Conservation (phyloP, 192 early-diverging fungal species). For the Coemansia sp. region DNA sequence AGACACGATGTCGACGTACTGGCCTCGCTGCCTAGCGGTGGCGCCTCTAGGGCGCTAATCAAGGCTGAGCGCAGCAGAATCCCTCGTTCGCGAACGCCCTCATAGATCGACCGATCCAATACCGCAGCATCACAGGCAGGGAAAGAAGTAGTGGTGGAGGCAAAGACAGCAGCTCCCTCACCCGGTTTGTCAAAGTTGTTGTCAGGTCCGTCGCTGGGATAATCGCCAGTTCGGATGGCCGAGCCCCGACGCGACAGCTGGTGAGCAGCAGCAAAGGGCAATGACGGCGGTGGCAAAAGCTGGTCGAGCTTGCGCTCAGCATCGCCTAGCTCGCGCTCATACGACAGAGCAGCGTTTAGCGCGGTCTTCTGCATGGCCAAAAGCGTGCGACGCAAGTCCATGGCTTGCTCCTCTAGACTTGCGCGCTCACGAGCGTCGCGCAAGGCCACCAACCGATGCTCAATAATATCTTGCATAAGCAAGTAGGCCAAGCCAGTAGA, state of each 20-base stretch:
- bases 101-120: constrained; percentile 30
- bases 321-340: constrained; percentile 52
- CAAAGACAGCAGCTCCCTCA: background rate
- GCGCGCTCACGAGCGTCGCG: constrained; percentile 34
- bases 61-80: constrained; percentile 49
- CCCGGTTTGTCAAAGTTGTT: background rate
- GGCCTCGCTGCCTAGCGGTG: background rate
- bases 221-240: background rate
- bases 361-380: constrained; percentile 55
- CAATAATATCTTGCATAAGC: constrained; percentile 52
- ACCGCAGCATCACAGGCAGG: background rate
- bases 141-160: background rate
- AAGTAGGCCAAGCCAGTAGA: constrained; percentile 38
- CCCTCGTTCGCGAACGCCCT: constrained; percentile 48
- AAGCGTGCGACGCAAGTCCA: constrained; percentile 53
- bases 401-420: constrained; percentile 37
- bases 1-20: background rate
- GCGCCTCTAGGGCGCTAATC: constrained; percentile 21
- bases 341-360: constrained; percentile 43
- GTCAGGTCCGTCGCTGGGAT: background rate
- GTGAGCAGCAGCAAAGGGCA: background rate
- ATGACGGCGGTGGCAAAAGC: constrained; percentile 10
- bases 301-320: constrained; percentile 37
- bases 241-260: background rate
- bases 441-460: constrained; percentile 34